Evolutionary conservation across 148 eudicot species (phyloP), one percentile per base, ranked within the genome.

Genomic region (Beta vulgaris): DNA sequence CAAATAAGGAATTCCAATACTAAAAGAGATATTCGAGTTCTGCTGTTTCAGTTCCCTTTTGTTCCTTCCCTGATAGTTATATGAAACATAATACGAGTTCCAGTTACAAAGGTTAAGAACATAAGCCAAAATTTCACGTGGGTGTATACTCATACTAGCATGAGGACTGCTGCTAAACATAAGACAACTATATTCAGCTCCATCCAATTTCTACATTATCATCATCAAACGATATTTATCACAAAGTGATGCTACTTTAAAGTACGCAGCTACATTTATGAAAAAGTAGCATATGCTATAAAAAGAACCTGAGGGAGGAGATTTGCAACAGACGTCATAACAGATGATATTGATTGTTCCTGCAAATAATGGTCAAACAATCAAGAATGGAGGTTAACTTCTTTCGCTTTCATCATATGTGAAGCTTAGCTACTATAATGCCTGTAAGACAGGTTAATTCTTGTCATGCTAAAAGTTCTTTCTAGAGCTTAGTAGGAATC

Each of bases 261-360:
- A 3, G 32, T 44, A 58, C 34, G 39, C 48, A 31, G 29, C 51
- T 55, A n/a, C 25, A n/a, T n/a, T n/a, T n/a, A n/a, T n/a, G 42
- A 39, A 31, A 19, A 68, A 40, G 12, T 37, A 31, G 13, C 60
- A 53, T 59, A 70, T 42, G 28, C 40, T 53, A 63, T 36, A 32
- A 57, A 43, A 36, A 55, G 37, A 76, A 91, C 98, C 97, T 93
- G 98, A 73, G 98, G 97, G 49, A 93, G 83, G 84, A 93, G 86
- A 81, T 93, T 93, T 51, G 90, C 91, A 57, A 87, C 88, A 34
- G 91, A 89, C 32, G 89, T 87, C 54, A 93, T 86, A 75, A 93
- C 92, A 78, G 95, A 84, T 76, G 97, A 91, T 78, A 93, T 86
- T 70, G 98, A 93, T 34, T 90, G 88, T 81, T 93, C 98, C 97